Evolutionary conservation across 305 asterid species (phyloP).

Genomic region (Fraxinus ornus): DNA sequence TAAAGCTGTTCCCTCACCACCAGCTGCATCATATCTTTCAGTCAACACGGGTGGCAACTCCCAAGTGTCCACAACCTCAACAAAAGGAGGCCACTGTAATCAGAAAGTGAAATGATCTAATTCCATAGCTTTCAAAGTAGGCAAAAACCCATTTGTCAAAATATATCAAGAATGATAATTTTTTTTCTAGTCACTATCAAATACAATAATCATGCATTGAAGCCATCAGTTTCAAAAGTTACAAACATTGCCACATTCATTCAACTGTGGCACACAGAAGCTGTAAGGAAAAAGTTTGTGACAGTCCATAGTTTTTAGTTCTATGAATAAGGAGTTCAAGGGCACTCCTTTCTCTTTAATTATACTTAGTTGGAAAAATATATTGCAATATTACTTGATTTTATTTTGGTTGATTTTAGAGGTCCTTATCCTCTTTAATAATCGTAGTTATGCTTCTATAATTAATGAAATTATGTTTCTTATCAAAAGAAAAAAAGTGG

Average conservation of each 20-base stretch:
- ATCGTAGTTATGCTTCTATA: neutral
- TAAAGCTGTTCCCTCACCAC: conserved; percentile 96
- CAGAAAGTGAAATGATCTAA: conserved; percentile 21
- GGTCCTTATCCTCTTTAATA: neutral
- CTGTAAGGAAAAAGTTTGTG: neutral
- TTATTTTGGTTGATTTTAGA: neutral
- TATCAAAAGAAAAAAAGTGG: neutral
- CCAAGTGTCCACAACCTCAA: conserved; percentile 92
- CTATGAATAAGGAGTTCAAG: neutral
- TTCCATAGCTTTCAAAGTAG: conserved; percentile 15
- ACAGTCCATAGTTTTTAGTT: neutral
- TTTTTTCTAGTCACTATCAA: neutral
- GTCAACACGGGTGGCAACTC: conserved; percentile 86
- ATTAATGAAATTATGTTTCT: neutral
- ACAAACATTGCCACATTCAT: conserved; percentile 1
- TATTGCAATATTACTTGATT: neutral
- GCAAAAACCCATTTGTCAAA: neutral
- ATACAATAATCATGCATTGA: neutral
- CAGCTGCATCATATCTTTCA: conserved; percentile 87
- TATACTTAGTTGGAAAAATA: neutral
- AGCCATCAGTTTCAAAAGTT: conserved; percentile 6
- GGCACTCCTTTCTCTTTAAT: neutral
- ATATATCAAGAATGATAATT: neutral
- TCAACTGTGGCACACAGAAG: neutral
- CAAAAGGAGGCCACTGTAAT: conserved; percentile 93